A percentile compares a stretch with the other conserved stretches of the same genome.
Evolutionary conservation across 2,329 filamentous ascomycete genomes (phyloP).

Genomic region (Trichoderma atroviride): DNA sequence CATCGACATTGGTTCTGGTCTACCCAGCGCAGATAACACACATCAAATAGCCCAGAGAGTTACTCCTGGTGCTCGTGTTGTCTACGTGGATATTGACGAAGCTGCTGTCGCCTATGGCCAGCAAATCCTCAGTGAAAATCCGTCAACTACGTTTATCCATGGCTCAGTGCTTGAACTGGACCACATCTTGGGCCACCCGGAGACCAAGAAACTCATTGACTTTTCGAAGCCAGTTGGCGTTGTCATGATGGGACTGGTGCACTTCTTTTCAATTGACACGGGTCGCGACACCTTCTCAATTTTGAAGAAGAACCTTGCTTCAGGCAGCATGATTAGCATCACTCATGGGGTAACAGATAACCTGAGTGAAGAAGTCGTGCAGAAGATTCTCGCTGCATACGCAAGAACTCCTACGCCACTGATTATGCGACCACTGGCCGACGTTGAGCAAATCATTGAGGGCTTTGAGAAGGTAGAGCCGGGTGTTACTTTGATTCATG

Average conservation of each 20-base stretch:
- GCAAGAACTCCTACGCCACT: conserved; percentile 13
- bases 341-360: not conserved
- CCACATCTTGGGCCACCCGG: conserved; percentile 11
- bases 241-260: conserved; percentile 19
- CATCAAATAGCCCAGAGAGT: conserved; percentile 17
- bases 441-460: not conserved
- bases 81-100: conserved; percentile 18
- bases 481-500: conserved; percentile 1
- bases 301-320: not conserved
- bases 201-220: conserved; percentile 17
- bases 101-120: conserved; percentile 2
- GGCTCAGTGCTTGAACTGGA: conserved; percentile 5
- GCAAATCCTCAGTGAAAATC: not conserved
- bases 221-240: conserved; percentile 20
- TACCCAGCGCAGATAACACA: conserved; percentile 17
- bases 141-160: conserved; percentile 11
- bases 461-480: not conserved
- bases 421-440: conserved; percentile 3
- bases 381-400: not conserved
- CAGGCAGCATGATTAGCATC: conserved; percentile 4
- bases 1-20: conserved; percentile 3
- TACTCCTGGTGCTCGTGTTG: not conserved
- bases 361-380: not conserved
- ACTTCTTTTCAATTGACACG: not conserved
- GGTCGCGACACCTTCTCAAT: not conserved